phyloP scores from a whole-genome alignment of 164 flowering plant species.

The Liquidambar formosana region DNA sequence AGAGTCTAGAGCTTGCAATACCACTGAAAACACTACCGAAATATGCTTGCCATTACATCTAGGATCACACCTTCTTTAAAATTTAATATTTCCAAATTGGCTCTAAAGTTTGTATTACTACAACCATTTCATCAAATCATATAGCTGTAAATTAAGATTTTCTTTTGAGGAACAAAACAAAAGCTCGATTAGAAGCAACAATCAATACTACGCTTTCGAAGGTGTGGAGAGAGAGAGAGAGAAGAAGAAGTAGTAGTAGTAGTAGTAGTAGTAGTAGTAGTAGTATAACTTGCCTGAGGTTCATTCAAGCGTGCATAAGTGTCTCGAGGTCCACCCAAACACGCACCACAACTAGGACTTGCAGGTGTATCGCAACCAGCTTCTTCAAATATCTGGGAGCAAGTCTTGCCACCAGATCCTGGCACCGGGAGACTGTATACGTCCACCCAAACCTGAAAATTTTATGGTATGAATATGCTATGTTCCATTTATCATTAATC shows the following conservation, averaged over 20 bases:
- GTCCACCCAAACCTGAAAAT: slow-evolving; percentile 93
- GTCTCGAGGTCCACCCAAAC: slow-evolving; percentile 96
- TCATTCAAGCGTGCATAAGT: slow-evolving; percentile 99
- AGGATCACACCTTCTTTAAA: too few species aligned
- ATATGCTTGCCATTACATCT: too few species aligned
- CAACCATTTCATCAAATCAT: not conserved
- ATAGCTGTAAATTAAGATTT: not conserved
- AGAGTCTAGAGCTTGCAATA: too few species aligned
- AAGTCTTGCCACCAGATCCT: slow-evolving; percentile 96
- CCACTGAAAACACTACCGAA: too few species aligned
- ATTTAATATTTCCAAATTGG: too few species aligned
- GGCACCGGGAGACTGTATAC: slow-evolving; percentile 81
- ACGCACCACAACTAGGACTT: slow-evolving; percentile 96
- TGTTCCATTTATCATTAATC: not conserved
- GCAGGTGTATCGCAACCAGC: slow-evolving; percentile 99
- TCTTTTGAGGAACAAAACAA: not conserved
- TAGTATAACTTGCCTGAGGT: slow-evolving; percentile 61
- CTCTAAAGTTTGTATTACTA: not conserved
- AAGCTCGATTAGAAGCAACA: not conserved
- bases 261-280: too few species aligned
- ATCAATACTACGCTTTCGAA: not conserved
- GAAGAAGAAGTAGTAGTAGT: not conserved
- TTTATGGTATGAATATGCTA: not conserved
- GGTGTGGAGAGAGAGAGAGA: not conserved
- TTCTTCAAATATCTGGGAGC: slow-evolving; percentile 97